These are phyloP conservation scores for Plasmodium fragile DNA, from an alignment of 169 alveolate species.

Conservation along the genomic window DNA sequence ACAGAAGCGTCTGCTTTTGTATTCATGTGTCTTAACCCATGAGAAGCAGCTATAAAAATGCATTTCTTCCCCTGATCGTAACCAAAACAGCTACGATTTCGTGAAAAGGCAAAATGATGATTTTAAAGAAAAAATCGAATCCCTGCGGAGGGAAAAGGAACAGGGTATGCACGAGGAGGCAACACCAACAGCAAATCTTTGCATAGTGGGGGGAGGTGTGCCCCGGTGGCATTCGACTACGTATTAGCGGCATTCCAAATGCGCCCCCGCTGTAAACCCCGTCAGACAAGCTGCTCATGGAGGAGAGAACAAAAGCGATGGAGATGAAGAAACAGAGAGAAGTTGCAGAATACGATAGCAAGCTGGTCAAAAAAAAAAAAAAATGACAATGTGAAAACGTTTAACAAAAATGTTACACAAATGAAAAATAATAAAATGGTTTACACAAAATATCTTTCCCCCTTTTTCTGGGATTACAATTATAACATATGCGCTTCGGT, in stretches of 20 bases:
- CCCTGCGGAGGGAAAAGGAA: slow-evolving; percentile 35
- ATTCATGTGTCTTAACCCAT: background rate
- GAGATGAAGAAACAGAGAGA: slow-evolving; percentile 22
- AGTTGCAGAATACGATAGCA: slow-evolving; percentile 24
- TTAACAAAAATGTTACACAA: background rate
- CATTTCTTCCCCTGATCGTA: background rate
- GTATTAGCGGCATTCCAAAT: background rate
- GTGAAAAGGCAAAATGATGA: slow-evolving; percentile 48
- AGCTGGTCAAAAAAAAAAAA: slow-evolving; percentile 14
- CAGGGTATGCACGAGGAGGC: slow-evolving; percentile 14
- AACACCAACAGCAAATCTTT: background rate
- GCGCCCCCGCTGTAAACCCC: background rate
- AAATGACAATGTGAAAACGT: background rate
- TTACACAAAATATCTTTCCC: background rate
- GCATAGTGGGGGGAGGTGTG: background rate
- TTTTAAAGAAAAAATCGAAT: slow-evolving; percentile 45
- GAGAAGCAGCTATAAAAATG: background rate
- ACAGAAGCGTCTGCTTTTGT: background rate
- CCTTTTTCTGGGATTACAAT: background rate
- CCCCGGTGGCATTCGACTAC: background rate
- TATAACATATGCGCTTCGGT: background rate
- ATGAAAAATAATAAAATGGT: background rate
- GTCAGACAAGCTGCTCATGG: slow-evolving; percentile 32
- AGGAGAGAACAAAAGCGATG: slow-evolving; percentile 44
- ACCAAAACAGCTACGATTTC: slow-evolving; percentile 13